Evolutionary conservation across 495 filamentous ascomycete genomes (phyloP), one percentile per base, ranked within the genome.

Genomic region (Chaetomium fimeti): DNA sequence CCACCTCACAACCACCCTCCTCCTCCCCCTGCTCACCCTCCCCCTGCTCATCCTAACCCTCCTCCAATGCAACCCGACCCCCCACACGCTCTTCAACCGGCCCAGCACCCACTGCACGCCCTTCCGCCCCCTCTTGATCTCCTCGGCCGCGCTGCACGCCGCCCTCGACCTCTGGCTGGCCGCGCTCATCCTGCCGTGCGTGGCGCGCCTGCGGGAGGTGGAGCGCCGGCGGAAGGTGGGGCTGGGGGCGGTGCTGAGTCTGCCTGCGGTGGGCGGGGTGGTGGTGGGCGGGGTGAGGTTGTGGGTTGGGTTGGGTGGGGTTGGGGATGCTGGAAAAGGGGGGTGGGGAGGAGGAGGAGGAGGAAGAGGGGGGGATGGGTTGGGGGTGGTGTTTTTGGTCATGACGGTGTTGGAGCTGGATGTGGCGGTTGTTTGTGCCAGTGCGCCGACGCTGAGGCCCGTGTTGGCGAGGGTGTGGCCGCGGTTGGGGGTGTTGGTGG

Each of bases 31-130:
- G 1, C 7, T 71, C 68, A 70, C 73, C 59, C 53, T 66, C 32
- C 74, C 76, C 12, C 66, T 79, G 45, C 71, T 79, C 28, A 68
- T 75, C 55, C 72, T 79, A 52, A 71, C 64, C 54, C 66, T 77
- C 67, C 75, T 79, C 68, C 69, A 76, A 42, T 79, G 75, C 71
- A 72, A 76, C 58, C 77, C n/a, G n/a, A n/a, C n/a, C 18, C 20
- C 43, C 6, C 43, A 47, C 1, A 45, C 42, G 4, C 38, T 2
- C 45, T 24, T 1, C 3, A 49, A 45, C 42, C 8, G 42, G 11
- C 11, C 1, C 45, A 24, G 20, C n/a, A 8, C 20, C 2, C 45
- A 67, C 25, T 76, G 75, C 36, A 45, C 24, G n/a, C 16, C 58
- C 24, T 75, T 77, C 49, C 65, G 64, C 29, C 74, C 74, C 47